phyloP scores from a whole-genome alignment of 805 yeast species.

The Cyberlindnera samutprakarnensis region DNA sequence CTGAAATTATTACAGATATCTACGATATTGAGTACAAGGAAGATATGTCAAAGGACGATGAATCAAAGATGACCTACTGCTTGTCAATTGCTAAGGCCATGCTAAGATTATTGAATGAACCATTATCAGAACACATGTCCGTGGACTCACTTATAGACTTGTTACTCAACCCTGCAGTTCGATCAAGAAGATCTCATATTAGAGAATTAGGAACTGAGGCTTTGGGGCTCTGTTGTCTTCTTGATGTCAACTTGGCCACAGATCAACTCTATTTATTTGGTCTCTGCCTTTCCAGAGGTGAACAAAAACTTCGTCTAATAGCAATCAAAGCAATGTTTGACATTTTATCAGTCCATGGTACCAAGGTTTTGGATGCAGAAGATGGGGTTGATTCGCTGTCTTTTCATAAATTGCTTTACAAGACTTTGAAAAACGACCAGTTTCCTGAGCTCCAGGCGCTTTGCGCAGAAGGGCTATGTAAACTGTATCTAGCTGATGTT shows the following conservation, averaged over 20 bases:
- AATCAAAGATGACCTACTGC: constrained; percentile 50
- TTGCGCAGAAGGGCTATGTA: constrained; percentile 83
- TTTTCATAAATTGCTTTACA: constrained; percentile 62
- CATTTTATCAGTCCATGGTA: constrained; percentile 71
- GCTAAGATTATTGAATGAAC: constrained; percentile 58
- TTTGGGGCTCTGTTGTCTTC: constrained; percentile 70
- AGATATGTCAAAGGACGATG: constrained; percentile 19
- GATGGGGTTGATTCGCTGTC: constrained; percentile 59
- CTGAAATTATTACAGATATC: constrained; percentile 82
- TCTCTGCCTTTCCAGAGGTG: constrained; percentile 60
- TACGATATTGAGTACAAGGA: constrained; percentile 45
- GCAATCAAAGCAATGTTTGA: constrained; percentile 72
- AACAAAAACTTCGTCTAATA: constrained; percentile 50
- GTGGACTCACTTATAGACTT: constrained; percentile 65
- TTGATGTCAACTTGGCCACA: constrained; percentile 59
- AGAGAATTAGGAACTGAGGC: constrained; percentile 64
- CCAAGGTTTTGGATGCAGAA: constrained; percentile 51
- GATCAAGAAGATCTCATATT: constrained; percentile 42
- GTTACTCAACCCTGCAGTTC: constrained; percentile 74
- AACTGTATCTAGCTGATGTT: constrained; percentile 70
- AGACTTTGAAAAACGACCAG: constrained; percentile 48
- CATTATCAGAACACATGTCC: constrained; percentile 57
- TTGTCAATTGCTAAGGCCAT: constrained; percentile 61
- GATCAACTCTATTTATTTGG: constrained; percentile 61
- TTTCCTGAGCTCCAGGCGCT: constrained; percentile 65